phyloP scores from a whole-genome alignment of 331 rosid genomes.

The Saraca asoca region DNA sequence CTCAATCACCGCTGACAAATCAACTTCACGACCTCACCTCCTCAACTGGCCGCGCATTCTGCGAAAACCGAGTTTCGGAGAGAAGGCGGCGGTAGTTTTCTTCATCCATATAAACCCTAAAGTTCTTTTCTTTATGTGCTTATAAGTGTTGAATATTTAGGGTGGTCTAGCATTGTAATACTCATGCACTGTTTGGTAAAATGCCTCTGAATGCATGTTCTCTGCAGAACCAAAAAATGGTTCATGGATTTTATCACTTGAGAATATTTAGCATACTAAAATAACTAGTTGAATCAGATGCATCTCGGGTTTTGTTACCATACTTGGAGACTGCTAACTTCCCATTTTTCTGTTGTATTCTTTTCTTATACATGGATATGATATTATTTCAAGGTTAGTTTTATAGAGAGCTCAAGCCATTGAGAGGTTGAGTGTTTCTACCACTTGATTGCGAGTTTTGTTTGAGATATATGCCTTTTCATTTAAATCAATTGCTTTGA shows the following conservation, averaged over 20 bases:
- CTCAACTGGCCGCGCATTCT: neutral
- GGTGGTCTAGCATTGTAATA: neutral
- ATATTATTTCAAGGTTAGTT: neutral
- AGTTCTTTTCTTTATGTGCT: neutral
- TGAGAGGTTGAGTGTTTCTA: too few species aligned
- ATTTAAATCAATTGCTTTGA: too few species aligned
- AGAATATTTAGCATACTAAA: neutral
- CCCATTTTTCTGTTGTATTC: neutral
- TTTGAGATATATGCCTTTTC: too few species aligned
- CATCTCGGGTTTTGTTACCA: neutral
- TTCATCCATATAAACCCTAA: slow-evolving; percentile 9
- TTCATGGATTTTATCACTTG: neutral
- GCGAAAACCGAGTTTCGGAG: slow-evolving; percentile 9
- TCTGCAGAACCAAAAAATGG: neutral
- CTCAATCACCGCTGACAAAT: slow-evolving; percentile 38
- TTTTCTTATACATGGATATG: neutral
- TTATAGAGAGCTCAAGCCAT: too few species aligned
- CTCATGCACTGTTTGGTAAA: slow-evolving; percentile 31
- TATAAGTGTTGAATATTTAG: neutral
- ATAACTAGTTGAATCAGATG: neutral
- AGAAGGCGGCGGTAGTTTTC: slow-evolving; percentile 11
- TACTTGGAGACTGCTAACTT: neutral
- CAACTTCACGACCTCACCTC: neutral
- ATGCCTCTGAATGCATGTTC: neutral
- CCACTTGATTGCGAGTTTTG: too few species aligned